Conservation (phyloP, 2,329 filamentous ascomycete species). For the Calonectria pteridis region DNA sequence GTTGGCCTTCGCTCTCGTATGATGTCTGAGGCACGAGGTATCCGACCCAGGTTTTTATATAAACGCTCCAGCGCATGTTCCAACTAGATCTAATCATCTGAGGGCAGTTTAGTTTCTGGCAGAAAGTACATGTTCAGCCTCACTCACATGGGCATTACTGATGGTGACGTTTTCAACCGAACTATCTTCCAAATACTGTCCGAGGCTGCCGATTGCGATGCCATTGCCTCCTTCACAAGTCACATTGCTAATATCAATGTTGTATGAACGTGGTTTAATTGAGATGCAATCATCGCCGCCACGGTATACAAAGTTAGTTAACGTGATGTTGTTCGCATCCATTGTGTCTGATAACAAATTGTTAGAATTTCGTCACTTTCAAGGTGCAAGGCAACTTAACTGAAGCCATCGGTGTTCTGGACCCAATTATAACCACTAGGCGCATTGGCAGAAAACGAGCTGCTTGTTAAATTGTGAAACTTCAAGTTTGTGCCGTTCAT, state of each 20-base stretch:
- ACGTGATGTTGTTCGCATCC: neutral
- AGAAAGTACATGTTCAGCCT: neutral
- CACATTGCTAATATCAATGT: neutral
- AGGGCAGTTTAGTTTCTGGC: neutral
- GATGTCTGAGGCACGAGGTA: neutral
- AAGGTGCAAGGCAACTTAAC: neutral
- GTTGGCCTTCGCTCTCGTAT: neutral
- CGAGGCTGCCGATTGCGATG: neutral
- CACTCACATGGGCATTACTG: neutral
- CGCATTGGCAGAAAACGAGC: neutral
- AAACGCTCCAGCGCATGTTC: conserved; percentile 4
- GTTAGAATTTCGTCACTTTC: neutral
- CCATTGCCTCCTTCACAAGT: neutral
- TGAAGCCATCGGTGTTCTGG: neutral
- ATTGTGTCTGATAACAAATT: neutral
- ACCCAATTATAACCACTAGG: neutral
- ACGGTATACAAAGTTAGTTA: neutral
- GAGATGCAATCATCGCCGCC: neutral
- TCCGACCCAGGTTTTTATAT: conserved; percentile 2
- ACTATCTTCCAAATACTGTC: neutral
- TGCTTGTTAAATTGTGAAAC: neutral
- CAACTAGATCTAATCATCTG: neutral
- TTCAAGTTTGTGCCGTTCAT: neutral
- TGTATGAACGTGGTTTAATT: neutral
- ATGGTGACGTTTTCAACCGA: neutral